phyloP scores from a whole-genome alignment of 345 rosid species.

The Bruguiera parviflora region DNA sequence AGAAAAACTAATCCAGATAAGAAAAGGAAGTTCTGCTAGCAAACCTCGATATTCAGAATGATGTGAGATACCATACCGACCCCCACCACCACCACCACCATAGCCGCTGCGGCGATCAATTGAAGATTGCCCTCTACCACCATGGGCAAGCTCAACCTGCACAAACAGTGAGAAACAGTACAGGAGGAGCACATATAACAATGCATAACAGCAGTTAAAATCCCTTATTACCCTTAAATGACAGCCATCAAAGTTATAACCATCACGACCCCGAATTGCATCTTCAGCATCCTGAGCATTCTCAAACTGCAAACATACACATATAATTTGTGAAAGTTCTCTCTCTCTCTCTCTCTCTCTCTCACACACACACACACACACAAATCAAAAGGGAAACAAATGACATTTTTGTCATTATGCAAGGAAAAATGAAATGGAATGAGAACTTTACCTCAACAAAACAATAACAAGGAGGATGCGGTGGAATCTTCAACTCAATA shows the following conservation, averaged over 20 bases:
- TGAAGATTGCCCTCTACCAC: conserved; percentile 71
- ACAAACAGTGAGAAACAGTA: conserved; percentile 13
- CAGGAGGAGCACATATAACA: conserved; percentile 3
- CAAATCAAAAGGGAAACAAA: too few species aligned
- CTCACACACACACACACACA: too few species aligned
- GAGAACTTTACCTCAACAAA: conserved; percentile 76
- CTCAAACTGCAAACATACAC: conserved; percentile 38
- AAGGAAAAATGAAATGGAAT: background rate
- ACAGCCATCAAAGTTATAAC: conserved; percentile 59
- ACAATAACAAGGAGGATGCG: conserved; percentile 92
- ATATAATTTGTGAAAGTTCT: background rate
- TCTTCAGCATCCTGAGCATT: conserved; percentile 54
- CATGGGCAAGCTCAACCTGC: conserved; percentile 99
- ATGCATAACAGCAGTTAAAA: conserved; percentile 1
- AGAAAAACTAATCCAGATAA: background rate
- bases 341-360: background rate
- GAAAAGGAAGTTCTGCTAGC: background rate
- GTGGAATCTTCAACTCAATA: conserved; percentile 92
- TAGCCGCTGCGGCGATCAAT: conserved; percentile 28
- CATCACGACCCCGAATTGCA: conserved; percentile 60
- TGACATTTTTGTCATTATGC: background rate
- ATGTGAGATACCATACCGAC: conserved; percentile 44
- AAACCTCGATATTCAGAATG: conserved; percentile 95
- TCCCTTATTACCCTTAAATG: conserved; percentile 38
- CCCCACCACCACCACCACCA: conserved; percentile 30